phyloP scores from a whole-genome alignment of 2,329 filamentous ascomycete genomes.

The Calonectria crousiana region DNA sequence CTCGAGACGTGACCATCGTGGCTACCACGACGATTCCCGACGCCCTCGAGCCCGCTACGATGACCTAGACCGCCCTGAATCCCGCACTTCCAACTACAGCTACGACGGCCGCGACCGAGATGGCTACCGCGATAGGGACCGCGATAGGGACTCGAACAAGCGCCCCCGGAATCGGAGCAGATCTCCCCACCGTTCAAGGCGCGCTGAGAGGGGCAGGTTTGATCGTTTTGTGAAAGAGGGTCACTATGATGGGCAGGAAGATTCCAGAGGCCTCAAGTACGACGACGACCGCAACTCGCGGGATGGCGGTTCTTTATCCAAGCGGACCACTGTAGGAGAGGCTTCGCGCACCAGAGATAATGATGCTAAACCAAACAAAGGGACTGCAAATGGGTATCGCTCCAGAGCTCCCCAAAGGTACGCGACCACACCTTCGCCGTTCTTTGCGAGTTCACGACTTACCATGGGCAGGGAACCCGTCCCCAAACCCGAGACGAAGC shows the following conservation, averaged over 20 bases:
- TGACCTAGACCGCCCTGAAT: conserved; percentile 66
- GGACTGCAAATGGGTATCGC: conserved; percentile 45
- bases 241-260: conserved; percentile 42
- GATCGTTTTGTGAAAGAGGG: conserved; percentile 49
- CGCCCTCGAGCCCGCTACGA: conserved; percentile 65
- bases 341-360: conserved; percentile 69
- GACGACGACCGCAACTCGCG: conserved; percentile 55
- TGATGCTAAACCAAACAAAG: conserved; percentile 77
- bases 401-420: conserved; percentile 35
- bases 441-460: conserved; percentile 8
- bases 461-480: conserved; percentile 29
- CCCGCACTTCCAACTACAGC: conserved; percentile 55
- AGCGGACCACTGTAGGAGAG: conserved; percentile 71
- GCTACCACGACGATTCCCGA: conserved; percentile 65
- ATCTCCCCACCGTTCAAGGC: conserved; percentile 59
- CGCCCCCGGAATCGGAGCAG: conserved; percentile 67
- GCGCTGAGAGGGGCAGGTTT: conserved; percentile 51
- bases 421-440: not conserved
- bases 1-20: conserved; percentile 69
- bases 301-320: conserved; percentile 71
- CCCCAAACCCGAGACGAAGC: conserved; percentile 40
- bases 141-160: conserved; percentile 63
- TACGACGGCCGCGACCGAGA: conserved; percentile 67
- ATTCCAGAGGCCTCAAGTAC: conserved; percentile 51
- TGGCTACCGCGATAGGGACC: conserved; percentile 48